Conservation (phyloP, 2,329 filamentous ascomycete species). For the Curvularia spicifera region DNA sequence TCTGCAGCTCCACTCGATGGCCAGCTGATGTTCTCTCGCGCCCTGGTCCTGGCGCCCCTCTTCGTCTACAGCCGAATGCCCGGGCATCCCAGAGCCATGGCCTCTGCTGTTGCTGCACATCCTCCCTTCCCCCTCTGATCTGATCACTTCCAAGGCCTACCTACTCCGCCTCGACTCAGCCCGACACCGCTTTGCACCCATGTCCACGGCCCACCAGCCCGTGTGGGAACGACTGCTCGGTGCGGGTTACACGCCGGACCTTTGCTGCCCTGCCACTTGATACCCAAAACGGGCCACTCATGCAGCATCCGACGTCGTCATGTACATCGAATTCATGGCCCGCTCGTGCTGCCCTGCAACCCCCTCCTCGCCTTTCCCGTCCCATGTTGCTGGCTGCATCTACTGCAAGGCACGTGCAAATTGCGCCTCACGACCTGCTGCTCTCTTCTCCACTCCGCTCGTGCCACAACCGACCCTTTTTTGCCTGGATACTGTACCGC, state of each 20-base stretch:
- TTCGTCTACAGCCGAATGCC: constrained; percentile 19
- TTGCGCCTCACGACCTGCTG: constrained; percentile 15
- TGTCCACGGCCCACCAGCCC: constrained; percentile 26
- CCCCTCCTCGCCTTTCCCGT: constrained; percentile 20
- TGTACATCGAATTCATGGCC: constrained; percentile 13
- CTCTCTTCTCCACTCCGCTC: constrained; percentile 8
- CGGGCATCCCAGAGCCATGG: constrained; percentile 17
- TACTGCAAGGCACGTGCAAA: constrained; percentile 36
- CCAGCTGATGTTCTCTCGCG: constrained; percentile 32
- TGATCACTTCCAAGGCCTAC: constrained; percentile 3
- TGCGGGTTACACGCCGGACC: constrained; percentile 34
- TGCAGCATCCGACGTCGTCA: constrained; percentile 38
- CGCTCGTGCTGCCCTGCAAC: constrained; percentile 12
- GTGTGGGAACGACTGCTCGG: constrained; percentile 33
- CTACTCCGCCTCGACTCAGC: constrained; percentile 6
- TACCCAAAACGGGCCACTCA: constrained; percentile 37
- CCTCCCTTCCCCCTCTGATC: neutral
- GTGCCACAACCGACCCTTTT: constrained; percentile 5
- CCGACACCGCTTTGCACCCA: constrained; percentile 28
- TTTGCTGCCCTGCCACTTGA: constrained; percentile 26
- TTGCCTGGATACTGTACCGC: neutral
- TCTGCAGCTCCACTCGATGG: constrained; percentile 21
- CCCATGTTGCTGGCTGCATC: constrained; percentile 13
- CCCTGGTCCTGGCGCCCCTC: constrained; percentile 25
- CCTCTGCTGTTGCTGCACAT: constrained; percentile 11